Conservation (phyloP, 495 filamentous ascomycete genomes). For the Penicillium salamii region DNA sequence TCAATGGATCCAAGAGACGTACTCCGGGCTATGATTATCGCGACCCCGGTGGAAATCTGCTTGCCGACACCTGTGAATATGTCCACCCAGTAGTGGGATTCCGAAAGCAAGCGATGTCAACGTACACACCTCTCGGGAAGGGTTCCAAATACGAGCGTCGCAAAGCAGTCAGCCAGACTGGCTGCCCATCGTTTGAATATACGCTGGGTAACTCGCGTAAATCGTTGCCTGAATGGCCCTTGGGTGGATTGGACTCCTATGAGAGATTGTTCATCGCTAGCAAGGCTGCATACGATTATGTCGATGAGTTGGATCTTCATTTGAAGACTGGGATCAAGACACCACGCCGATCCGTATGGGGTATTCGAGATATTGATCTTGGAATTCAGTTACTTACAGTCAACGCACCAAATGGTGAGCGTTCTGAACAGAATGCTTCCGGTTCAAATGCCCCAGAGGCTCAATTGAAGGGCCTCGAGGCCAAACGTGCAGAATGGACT, state of each 20-base stretch:
- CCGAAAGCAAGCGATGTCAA: constrained; percentile 7
- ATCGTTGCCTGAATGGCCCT: constrained; percentile 16
- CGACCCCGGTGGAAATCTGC: constrained; percentile 3
- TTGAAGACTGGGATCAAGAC: constrained; percentile 15
- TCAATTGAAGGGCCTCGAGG: neutral
- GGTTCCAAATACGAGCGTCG: constrained; percentile 7
- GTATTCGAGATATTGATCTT: neutral
- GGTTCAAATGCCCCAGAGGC: neutral
- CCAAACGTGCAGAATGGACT: neutral
- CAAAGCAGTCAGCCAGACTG: constrained; percentile 4
- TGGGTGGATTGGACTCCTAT: constrained; percentile 20
- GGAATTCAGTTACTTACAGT: neutral
- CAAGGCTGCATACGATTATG: constrained; percentile 17
- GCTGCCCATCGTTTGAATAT: constrained; percentile 11
- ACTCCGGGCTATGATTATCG: constrained; percentile 9
- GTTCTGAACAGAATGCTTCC: neutral
- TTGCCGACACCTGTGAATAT: constrained; percentile 13
- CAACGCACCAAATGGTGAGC: neutral
- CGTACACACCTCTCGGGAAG: constrained; percentile 12
- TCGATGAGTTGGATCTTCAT: constrained; percentile 16
- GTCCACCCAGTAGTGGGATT: constrained; percentile 21
- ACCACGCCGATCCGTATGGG: constrained; percentile 3
- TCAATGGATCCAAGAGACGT: constrained; percentile 16
- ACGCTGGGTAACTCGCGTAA: constrained; percentile 5
- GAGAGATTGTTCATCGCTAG: constrained; percentile 19